Conservation (phyloP, 2,329 filamentous ascomycete species). For the Hypomyces perniciosus region DNA sequence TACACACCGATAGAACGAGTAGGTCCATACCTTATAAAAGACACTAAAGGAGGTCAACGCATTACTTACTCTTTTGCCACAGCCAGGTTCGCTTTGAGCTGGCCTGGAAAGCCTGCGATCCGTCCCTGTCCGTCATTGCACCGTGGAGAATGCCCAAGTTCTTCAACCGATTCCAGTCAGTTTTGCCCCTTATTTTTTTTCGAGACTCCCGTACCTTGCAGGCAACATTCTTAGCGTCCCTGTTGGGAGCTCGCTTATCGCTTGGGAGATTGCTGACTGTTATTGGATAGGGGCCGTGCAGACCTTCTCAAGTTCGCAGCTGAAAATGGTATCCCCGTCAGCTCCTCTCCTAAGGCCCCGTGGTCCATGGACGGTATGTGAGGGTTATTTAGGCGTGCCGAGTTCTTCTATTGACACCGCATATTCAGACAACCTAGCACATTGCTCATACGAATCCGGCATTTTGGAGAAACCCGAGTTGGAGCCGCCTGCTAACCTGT, state of each 20-base stretch:
- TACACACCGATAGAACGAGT: not conserved
- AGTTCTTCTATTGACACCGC: too few species aligned
- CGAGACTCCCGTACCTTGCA: not conserved
- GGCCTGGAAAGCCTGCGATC: slow-evolving; percentile 40
- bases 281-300: slow-evolving; percentile 46
- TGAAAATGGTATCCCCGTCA: slow-evolving; percentile 62
- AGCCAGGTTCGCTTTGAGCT: slow-evolving; percentile 25
- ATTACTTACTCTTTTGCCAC: not conserved
- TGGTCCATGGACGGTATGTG: slow-evolving; percentile 47
- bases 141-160: slow-evolving; percentile 67
- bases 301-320: slow-evolving; percentile 68
- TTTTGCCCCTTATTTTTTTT: not conserved
- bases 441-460: slow-evolving; percentile 72
- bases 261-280: not conserved
- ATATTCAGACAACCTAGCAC: slow-evolving; percentile 11
- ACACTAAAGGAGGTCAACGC: not conserved
- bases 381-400: too few species aligned
- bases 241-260: too few species aligned
- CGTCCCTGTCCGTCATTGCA: slow-evolving; percentile 61
- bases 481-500: slow-evolving; percentile 63
- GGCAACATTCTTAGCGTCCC: too few species aligned
- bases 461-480: slow-evolving; percentile 53
- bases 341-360: slow-evolving; percentile 63
- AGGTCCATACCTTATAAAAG: not conserved
- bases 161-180: slow-evolving; percentile 53